Conservation (phyloP, 2,329 filamentous ascomycete species). For the Metarhizium brunneum region DNA sequence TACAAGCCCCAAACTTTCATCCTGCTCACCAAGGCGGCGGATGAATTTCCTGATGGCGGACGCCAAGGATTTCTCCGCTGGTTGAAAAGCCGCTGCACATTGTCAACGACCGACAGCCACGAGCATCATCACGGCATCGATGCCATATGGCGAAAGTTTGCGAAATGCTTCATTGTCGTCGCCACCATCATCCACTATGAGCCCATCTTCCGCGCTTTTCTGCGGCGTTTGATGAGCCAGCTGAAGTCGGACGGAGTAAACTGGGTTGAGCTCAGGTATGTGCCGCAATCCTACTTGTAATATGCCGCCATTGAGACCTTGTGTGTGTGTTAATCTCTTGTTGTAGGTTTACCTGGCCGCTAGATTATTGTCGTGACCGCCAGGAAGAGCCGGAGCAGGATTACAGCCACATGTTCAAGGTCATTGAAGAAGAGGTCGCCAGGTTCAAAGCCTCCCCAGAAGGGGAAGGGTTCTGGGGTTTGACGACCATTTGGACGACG, state of each 20-base stretch:
- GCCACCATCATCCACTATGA: slow-evolving; percentile 78
- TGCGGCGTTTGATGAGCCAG: slow-evolving; percentile 60
- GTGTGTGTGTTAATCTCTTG: neutral
- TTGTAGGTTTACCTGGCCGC: slow-evolving; percentile 57
- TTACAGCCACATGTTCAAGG: slow-evolving; percentile 60
- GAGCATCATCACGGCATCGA: slow-evolving; percentile 77
- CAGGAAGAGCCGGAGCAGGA: slow-evolving; percentile 57
- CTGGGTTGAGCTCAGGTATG: slow-evolving; percentile 68
- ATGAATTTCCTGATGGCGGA: slow-evolving; percentile 66
- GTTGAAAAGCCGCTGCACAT: slow-evolving; percentile 63
- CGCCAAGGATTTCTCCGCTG: slow-evolving; percentile 64
- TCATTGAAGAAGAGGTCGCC: slow-evolving; percentile 69
- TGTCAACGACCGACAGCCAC: slow-evolving; percentile 63
- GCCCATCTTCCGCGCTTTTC: slow-evolving; percentile 72
- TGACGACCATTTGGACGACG: slow-evolving; percentile 76
- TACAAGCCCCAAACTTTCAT: slow-evolving; percentile 55
- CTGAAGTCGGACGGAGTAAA: slow-evolving; percentile 73
- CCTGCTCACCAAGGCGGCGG: slow-evolving; percentile 52
- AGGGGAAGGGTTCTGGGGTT: slow-evolving; percentile 73
- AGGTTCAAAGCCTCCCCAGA: slow-evolving; percentile 63
- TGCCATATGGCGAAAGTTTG: slow-evolving; percentile 78
- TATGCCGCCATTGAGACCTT: neutral
- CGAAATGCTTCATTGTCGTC: slow-evolving; percentile 62
- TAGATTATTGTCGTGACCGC: slow-evolving; percentile 58
- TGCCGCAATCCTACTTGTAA: neutral